phyloP scores from a whole-genome alignment of 441 rosid species.

The Euphorbia celastroides region DNA sequence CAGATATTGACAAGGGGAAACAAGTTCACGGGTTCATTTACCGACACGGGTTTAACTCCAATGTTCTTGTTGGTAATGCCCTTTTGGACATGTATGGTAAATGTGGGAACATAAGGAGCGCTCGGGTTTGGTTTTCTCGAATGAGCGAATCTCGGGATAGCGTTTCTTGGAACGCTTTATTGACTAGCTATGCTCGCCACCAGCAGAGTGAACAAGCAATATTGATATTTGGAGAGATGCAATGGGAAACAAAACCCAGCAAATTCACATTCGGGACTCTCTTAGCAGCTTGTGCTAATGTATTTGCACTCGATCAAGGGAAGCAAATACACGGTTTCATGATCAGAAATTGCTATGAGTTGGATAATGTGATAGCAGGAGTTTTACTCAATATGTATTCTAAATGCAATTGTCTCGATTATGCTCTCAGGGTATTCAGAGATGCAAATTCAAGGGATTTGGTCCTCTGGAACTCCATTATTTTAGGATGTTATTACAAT shows the following conservation, averaged over 20 bases:
- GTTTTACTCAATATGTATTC: slow-evolving; percentile 76
- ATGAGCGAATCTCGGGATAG: slow-evolving; percentile 55
- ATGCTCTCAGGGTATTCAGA: slow-evolving; percentile 51
- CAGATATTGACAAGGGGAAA: slow-evolving; percentile 67
- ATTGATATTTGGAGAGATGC: slow-evolving; percentile 54
- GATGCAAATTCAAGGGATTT: slow-evolving; percentile 46
- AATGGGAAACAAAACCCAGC: slow-evolving; percentile 56
- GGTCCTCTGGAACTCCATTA: slow-evolving; percentile 65
- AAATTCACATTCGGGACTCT: slow-evolving; percentile 58
- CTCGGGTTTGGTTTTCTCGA: slow-evolving; percentile 52
- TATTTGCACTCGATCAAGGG: slow-evolving; percentile 43
- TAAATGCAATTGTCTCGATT: slow-evolving; percentile 46
- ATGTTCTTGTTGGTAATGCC: slow-evolving; percentile 54
- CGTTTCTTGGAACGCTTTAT: slow-evolving; percentile 74
- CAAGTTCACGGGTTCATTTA: slow-evolving; percentile 68
- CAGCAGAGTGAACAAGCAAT: slow-evolving; percentile 58
- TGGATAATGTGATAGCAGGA: slow-evolving; percentile 50
- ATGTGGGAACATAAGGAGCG: slow-evolving; percentile 54
- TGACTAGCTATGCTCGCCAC: slow-evolving; percentile 54
- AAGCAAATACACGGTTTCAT: slow-evolving; percentile 74
- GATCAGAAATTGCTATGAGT: slow-evolving; percentile 51
- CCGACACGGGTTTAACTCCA: slow-evolving; percentile 39
- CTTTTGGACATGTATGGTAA: slow-evolving; percentile 77
- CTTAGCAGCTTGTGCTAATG: slow-evolving; percentile 68
- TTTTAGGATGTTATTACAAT: slow-evolving; percentile 59